Conservation (phyloP, 2,329 filamentous ascomycete species). For the Penicillium psychrosexuale region DNA sequence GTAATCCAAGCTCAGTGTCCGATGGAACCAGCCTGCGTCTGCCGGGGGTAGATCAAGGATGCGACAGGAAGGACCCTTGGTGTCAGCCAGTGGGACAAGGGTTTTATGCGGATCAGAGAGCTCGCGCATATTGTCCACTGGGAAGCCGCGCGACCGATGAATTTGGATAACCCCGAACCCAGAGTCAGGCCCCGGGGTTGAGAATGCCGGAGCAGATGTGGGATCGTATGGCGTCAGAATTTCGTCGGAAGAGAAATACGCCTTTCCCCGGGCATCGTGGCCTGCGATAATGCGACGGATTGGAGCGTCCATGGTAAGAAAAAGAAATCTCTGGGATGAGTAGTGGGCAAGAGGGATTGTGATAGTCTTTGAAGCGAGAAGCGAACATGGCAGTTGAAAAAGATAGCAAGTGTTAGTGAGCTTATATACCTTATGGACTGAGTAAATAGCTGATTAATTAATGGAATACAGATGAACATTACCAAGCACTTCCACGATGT, state of each 20-base stretch:
- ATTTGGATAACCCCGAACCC: conserved; percentile 28
- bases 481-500: not conserved
- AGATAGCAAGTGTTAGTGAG: not conserved
- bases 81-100: conserved; percentile 23
- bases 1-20: conserved; percentile 32
- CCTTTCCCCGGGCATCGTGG: conserved; percentile 25
- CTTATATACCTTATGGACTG: not conserved
- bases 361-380: not conserved
- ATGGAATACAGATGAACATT: not conserved
- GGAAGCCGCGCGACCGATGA: conserved; percentile 26
- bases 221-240: conserved; percentile 28
- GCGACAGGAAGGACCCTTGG: conserved; percentile 23
- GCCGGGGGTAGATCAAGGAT: conserved; percentile 20
- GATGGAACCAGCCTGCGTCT: conserved; percentile 25
- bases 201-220: conserved; percentile 19
- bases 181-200: conserved; percentile 15
- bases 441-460: not conserved
- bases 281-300: conserved; percentile 23
- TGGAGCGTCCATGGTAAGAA: conserved; percentile 10
- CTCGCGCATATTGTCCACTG: conserved; percentile 23
- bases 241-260: conserved; percentile 26
- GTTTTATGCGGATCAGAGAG: conserved; percentile 22
- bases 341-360: not conserved
- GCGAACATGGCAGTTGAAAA: not conserved
- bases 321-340: not conserved